Evolutionary conservation across 768 basidiomycete species (phyloP).

Genomic region (Boletus barrowsii): DNA sequence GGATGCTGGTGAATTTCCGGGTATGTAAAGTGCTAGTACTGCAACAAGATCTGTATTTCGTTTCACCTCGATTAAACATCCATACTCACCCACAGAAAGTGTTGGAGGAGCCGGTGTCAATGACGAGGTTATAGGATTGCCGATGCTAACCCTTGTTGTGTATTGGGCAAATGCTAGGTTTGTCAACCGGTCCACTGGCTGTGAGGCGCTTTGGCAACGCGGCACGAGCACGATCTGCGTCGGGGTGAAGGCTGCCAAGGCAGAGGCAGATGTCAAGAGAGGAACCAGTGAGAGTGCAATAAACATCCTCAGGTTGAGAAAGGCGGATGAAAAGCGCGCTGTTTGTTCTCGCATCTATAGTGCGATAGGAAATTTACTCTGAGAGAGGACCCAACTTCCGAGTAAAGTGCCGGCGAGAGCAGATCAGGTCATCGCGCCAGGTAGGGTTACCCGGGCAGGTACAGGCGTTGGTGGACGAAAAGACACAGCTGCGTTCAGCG

Average conservation of each 20-base stretch:
- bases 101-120: slow-evolving; percentile 33
- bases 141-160: slow-evolving; percentile 23
- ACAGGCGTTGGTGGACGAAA: too few relatives aligned
- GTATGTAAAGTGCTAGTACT: slow-evolving; percentile 21
- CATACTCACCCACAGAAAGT: slow-evolving; percentile 23
- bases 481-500: too few relatives aligned
- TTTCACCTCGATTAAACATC: not conserved
- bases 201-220: slow-evolving; percentile 1
- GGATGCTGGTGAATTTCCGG: slow-evolving; percentile 20
- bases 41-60: not conserved
- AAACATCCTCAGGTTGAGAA: slow-evolving; percentile 8
- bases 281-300: not conserved
- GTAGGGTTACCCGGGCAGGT: not conserved
- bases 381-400: too few relatives aligned
- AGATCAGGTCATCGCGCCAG: not conserved
- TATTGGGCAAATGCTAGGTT: slow-evolving; percentile 17
- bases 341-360: slow-evolving; percentile 1
- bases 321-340: not conserved
- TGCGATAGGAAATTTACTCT: not conserved
- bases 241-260: slow-evolving; percentile 1
- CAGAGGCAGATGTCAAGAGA: slow-evolving; percentile 1
- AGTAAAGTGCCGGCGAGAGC: not conserved
- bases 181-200: slow-evolving; percentile 2
- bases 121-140: slow-evolving; percentile 27
- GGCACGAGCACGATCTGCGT: slow-evolving; percentile 17